Evolutionary conservation across 306 rosid species (phyloP).

Genomic region (Notholithocarpus densiflorus): DNA sequence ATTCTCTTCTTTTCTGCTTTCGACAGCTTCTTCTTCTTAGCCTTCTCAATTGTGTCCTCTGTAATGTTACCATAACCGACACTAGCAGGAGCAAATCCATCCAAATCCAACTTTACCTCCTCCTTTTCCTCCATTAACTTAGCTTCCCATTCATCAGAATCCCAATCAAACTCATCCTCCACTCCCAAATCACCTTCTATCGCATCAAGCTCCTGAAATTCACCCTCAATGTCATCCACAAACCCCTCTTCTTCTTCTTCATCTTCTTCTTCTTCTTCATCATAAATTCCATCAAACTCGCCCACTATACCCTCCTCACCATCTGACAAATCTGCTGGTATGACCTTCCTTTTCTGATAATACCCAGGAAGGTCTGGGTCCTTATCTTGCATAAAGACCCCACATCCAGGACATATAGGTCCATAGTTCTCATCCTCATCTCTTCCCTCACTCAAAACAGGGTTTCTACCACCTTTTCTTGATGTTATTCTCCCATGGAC

Average conservation of each 20-base stretch:
- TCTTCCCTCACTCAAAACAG: constrained; percentile 84
- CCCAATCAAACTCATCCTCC: constrained; percentile 57
- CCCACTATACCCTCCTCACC: constrained; percentile 31
- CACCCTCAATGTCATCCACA: constrained; percentile 30
- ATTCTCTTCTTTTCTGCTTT: constrained; percentile 74
- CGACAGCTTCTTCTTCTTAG: constrained; percentile 65
- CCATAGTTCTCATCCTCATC: constrained; percentile 80
- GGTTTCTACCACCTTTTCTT: constrained; percentile 36
- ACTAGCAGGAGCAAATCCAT: constrained; percentile 76
- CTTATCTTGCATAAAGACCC: constrained; percentile 82
- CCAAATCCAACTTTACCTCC: constrained; percentile 39
- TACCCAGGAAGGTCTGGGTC: constrained; percentile 72
- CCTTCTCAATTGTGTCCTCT: constrained; percentile 53
- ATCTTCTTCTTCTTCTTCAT: not conserved
- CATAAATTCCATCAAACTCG: constrained; percentile 26
- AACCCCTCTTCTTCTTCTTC: constrained; percentile 26
- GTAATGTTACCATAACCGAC: constrained; percentile 85
- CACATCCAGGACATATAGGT: constrained; percentile 91
- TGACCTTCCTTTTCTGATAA: constrained; percentile 46
- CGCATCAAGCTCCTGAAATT: constrained; percentile 29
- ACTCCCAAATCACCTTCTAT: constrained; percentile 27
- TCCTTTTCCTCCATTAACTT: constrained; percentile 51
- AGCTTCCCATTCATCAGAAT: constrained; percentile 77
- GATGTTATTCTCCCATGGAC: constrained; percentile 27
- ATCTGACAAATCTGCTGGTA: constrained; percentile 26